Evolutionary conservation across 1,284 basidiomycete genomes (phyloP).

Genomic region (Malassezia obtusa): DNA sequence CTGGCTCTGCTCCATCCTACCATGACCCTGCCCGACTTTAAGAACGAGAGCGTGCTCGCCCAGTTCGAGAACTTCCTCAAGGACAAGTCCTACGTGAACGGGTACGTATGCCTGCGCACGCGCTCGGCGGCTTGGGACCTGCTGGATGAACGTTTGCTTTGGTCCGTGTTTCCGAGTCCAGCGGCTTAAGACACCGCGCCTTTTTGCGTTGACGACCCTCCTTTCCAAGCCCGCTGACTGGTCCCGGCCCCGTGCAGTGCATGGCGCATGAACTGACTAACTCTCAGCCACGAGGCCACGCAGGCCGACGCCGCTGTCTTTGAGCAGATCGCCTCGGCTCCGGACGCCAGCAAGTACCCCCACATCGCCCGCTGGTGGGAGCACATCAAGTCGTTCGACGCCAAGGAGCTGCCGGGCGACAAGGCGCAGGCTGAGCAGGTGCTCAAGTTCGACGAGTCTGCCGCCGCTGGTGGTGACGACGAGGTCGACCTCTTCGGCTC

Average conservation of each 20-base stretch:
- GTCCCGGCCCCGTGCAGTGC: not conserved
- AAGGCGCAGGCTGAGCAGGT: constrained; percentile 40
- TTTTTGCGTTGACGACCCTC: constrained; percentile 46
- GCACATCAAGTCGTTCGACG: constrained; percentile 44
- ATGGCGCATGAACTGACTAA: constrained; percentile 6
- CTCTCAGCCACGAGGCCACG: constrained; percentile 73
- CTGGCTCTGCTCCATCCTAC: not conserved
- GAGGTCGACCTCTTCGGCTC: constrained; percentile 85
- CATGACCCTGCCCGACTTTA: constrained; percentile 48
- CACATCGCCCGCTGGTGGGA: constrained; percentile 84
- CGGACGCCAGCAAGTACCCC: constrained; percentile 57
- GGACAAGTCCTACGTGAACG: constrained; percentile 45
- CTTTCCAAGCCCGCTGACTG: constrained; percentile 44
- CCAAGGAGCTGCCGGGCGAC: constrained; percentile 44
- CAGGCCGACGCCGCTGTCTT: constrained; percentile 94
- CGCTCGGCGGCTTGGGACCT: not conserved
- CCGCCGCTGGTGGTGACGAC: constrained; percentile 56
- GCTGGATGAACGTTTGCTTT: constrained; percentile 44
- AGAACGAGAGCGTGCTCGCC: constrained; percentile 30
- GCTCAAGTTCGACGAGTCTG: constrained; percentile 35
- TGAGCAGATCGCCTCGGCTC: constrained; percentile 62
- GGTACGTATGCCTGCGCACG: constrained; percentile 40
- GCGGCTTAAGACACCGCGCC: constrained; percentile 49
- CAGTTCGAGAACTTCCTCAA: constrained; percentile 39
- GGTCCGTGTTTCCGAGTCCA: constrained; percentile 50